These are phyloP conservation scores for Melanogaster broomeanus DNA, from an alignment of 768 basidiomycete genomes.

Conservation along the genomic window DNA sequence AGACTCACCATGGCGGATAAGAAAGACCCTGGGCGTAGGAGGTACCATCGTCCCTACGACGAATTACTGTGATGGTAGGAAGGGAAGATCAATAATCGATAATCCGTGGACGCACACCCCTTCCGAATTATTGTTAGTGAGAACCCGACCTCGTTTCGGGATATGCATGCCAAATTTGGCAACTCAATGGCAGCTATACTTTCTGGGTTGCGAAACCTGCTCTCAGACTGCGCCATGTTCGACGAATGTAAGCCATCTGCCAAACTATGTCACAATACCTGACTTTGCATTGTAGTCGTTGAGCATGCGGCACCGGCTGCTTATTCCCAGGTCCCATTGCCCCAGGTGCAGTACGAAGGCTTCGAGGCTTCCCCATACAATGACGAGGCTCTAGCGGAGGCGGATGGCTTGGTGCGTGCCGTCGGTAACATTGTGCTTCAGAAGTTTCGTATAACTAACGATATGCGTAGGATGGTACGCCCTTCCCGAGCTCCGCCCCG, in stretches of 20 bases:
- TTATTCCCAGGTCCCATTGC: slow-evolving; percentile 41
- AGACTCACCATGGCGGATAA: slow-evolving; percentile 73
- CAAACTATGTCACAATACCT: background rate
- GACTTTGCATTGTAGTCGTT: slow-evolving; percentile 59
- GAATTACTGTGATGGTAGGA: background rate
- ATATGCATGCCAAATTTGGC: background rate
- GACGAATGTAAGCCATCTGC: slow-evolving; percentile 57
- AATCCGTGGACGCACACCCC: too few species aligned
- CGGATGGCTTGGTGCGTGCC: slow-evolving; percentile 35
- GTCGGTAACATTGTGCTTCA: slow-evolving; percentile 7
- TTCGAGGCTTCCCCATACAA: slow-evolving; percentile 74
- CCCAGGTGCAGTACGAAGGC: slow-evolving; percentile 79
- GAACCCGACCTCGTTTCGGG: background rate
- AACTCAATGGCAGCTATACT: background rate
- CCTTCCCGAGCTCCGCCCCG: slow-evolving; percentile 29
- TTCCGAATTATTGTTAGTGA: too few species aligned
- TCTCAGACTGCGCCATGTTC: slow-evolving; percentile 47
- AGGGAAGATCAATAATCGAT: background rate
- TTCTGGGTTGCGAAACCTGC: too few species aligned
- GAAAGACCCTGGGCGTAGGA: slow-evolving; percentile 73
- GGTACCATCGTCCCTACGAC: slow-evolving; percentile 33
- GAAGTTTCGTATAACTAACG: slow-evolving; percentile 7
- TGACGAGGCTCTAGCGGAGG: slow-evolving; percentile 48
- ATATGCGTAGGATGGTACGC: slow-evolving; percentile 30
- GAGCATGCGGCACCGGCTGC: slow-evolving; percentile 71